These are phyloP conservation scores for Clarireedia monteithiana DNA, from an alignment of 2,329 filamentous ascomycete genomes.

Conservation along the genomic window DNA sequence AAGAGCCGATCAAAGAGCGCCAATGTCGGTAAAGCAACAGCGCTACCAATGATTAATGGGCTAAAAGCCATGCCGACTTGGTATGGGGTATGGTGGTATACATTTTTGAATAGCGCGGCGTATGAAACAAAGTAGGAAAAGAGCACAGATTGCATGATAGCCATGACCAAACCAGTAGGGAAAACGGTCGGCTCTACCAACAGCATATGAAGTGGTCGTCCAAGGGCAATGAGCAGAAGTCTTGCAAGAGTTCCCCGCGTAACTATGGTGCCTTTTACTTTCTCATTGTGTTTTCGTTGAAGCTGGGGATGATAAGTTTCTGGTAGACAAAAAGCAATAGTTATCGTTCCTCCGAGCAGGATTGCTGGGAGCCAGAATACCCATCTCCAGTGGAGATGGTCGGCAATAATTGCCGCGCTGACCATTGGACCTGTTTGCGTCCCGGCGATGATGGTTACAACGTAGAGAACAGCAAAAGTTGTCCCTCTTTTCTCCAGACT, in stretches of 20 bases:
- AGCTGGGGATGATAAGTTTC: constrained; percentile 12
- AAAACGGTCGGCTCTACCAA: constrained; percentile 11
- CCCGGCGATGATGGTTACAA: constrained; percentile 2
- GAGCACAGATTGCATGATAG: constrained; percentile 11
- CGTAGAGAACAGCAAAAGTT: constrained; percentile 8
- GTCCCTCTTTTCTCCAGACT: constrained; percentile 10
- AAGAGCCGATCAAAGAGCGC: background rate
- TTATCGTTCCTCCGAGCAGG: constrained; percentile 1
- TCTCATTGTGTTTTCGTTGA: background rate
- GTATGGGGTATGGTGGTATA: constrained; percentile 8
- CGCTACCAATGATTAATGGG: constrained; percentile 6
- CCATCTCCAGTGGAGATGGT: constrained; percentile 10
- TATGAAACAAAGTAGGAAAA: constrained; percentile 11
- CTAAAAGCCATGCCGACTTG: constrained; percentile 11
- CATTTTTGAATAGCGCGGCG: constrained; percentile 9
- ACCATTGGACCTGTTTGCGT: constrained; percentile 9
- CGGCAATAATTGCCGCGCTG: constrained; percentile 4
- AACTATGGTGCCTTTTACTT: background rate
- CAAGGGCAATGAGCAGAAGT: constrained; percentile 6
- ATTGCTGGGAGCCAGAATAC: constrained; percentile 9
- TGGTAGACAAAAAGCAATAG: constrained; percentile 7
- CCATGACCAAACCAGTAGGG: constrained; percentile 4
- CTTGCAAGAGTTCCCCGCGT: background rate
- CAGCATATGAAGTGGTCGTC: constrained; percentile 13
- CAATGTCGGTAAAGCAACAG: constrained; percentile 1